These are phyloP conservation scores for Phaeophleospora eucalypticola DNA, from an alignment of 2,329 filamentous ascomycete species.

Conservation along the genomic window DNA sequence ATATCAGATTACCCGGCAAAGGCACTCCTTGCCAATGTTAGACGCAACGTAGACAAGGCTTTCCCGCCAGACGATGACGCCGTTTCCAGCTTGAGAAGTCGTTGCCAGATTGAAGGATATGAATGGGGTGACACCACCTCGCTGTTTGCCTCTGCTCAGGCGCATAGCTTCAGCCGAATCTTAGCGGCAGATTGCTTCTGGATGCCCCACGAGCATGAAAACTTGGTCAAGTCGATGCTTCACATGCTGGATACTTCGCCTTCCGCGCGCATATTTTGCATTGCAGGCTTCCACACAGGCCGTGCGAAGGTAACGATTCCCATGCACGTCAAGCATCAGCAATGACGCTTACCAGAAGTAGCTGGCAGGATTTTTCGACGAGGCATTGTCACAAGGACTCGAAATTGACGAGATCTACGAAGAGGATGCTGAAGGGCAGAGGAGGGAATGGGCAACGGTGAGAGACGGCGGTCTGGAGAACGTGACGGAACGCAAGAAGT, in stretches of 20 bases:
- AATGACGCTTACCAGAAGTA: neutral
- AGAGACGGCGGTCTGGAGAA: slow-evolving; percentile 60
- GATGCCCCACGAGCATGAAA: slow-evolving; percentile 70
- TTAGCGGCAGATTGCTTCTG: slow-evolving; percentile 71
- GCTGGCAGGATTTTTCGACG: slow-evolving; percentile 63
- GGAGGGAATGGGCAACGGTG: slow-evolving; percentile 56
- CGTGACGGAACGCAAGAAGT: slow-evolving; percentile 60
- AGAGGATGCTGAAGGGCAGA: slow-evolving; percentile 60
- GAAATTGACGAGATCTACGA: slow-evolving; percentile 65
- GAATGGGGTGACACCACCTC: slow-evolving; percentile 57
- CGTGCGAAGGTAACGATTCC: slow-evolving; percentile 44
- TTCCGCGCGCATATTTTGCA: slow-evolving; percentile 56
- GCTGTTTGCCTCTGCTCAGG: slow-evolving; percentile 36
- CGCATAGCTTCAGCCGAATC: slow-evolving; percentile 55
- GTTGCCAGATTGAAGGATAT: slow-evolving; percentile 55
- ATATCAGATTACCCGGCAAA: slow-evolving; percentile 66
- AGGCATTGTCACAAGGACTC: slow-evolving; percentile 49
- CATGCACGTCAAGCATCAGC: neutral
- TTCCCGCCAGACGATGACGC: slow-evolving; percentile 35
- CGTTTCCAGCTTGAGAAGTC: slow-evolving; percentile 33
- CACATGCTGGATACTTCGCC: slow-evolving; percentile 53
- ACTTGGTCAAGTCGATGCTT: slow-evolving; percentile 58
- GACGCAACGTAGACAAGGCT: slow-evolving; percentile 55
- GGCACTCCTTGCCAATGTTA: slow-evolving; percentile 56
- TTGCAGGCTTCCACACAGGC: slow-evolving; percentile 70